Base-by-base conservation (phyloP, 2,329 filamentous ascomycete genomes). In the Lachnellula hyalina region DNA sequence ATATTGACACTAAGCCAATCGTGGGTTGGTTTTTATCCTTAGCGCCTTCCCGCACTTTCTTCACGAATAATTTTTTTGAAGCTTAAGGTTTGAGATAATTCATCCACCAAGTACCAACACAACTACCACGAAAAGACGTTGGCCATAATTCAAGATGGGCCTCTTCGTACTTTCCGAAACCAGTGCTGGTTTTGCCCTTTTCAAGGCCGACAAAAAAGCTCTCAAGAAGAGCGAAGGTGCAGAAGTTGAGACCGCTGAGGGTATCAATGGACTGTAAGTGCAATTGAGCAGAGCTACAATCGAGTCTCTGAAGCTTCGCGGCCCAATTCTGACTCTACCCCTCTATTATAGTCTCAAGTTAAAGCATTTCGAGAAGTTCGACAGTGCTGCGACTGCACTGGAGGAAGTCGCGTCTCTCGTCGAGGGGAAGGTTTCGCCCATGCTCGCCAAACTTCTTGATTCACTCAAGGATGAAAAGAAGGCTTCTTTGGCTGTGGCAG, bases 201-300 rank as follows among this genome's bases (percentile, higher is more conserved):
- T 99, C 79, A 97, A 99, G 82, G 89, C 93, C 67, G 93, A 97
- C 82, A 97, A 96, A 84, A 97, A 97, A 80, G 83, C 97, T 57
- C 80, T 99, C 63, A 94, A 96, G 75, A 86, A 88, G 69, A 87
- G 93, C 75, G 85, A 92, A 69, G 75, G 83, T 52, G 80, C 84
- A 61, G 85, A 94, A 72, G 80, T 91, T 59, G 82, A 85, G 63
- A 87, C 87, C 57, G 85, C 90, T 36, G 91, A 96, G 73, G 89
- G 89, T 67, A 83, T 96, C 62, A 89, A 90, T 67, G 87, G 89
- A 67, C 83, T 96, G 87, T 93, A 79, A 79, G 88, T 81, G 28
- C 57, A 63, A 65, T 63, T 63, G 58, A 55, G 54, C 25, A 62
- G 58, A 55, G 54, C 25, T 49, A 14, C 25, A 42, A 51, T 49